These are phyloP conservation scores for Yamadazyma scolyti DNA, from an alignment of 805 yeast genomes.

Conservation along the genomic window DNA sequence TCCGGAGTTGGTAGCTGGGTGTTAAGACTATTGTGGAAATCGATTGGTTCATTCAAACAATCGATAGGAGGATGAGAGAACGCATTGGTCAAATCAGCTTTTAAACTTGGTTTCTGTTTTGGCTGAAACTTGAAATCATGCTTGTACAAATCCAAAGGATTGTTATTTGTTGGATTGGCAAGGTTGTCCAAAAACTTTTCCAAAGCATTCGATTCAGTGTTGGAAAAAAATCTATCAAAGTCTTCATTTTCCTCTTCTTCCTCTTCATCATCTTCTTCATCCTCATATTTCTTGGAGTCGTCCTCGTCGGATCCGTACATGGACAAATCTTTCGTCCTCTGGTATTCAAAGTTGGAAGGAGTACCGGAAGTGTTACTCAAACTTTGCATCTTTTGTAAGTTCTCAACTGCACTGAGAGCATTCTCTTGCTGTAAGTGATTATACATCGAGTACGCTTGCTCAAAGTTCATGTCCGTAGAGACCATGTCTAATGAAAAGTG, in stretches of 20 bases:
- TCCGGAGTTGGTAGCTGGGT: slow-evolving; percentile 33
- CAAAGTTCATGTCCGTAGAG: slow-evolving; percentile 39
- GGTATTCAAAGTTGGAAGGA: slow-evolving; percentile 1
- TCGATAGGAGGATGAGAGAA: slow-evolving; percentile 16
- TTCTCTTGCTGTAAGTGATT: slow-evolving; percentile 34
- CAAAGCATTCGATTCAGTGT: slow-evolving; percentile 35
- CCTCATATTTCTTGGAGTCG: background rate
- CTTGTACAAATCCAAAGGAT: slow-evolving; percentile 30
- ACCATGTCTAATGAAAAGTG: slow-evolving; percentile 16
- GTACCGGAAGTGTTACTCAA: slow-evolving; percentile 15
- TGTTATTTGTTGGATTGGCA: slow-evolving; percentile 22
- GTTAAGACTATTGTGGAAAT: no score
- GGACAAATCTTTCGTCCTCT: no score
- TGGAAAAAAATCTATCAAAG: slow-evolving; percentile 32
- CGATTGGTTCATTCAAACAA: no score
- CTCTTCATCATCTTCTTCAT: slow-evolving; percentile 3
- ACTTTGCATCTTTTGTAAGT: slow-evolving; percentile 35
- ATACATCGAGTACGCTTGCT: slow-evolving; percentile 42
- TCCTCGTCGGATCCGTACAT: no score
- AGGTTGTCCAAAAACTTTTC: slow-evolving; percentile 40
- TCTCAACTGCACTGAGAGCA: slow-evolving; percentile 31
- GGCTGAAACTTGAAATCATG: slow-evolving; percentile 13
- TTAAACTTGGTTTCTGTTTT: slow-evolving; percentile 3
- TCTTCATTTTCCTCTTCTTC: slow-evolving; percentile 19
- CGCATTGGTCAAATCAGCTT: slow-evolving; percentile 27